Evolutionary conservation across 768 basidiomycete species (phyloP).

Genomic region (Leccinum aurantiacum): DNA sequence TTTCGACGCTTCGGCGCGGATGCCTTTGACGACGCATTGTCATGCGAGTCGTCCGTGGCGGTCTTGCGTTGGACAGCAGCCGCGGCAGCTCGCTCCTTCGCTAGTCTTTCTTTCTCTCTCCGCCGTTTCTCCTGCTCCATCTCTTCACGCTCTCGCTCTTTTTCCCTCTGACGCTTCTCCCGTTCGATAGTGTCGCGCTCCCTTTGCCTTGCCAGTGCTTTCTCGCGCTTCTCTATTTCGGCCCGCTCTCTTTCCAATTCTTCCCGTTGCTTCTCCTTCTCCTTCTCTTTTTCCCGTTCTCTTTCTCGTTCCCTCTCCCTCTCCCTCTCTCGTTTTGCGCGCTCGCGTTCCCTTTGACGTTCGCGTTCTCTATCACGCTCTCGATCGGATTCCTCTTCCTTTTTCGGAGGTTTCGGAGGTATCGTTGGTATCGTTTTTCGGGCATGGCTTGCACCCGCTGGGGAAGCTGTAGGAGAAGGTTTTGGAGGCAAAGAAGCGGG

Average conservation of each 20-base stretch:
- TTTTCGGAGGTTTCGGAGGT: constrained; percentile 22
- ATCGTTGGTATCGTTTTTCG: constrained; percentile 29
- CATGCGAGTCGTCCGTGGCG: constrained; percentile 30
- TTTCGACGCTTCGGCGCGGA: constrained; percentile 43
- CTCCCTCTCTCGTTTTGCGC: constrained; percentile 20
- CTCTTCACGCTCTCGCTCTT: constrained; percentile 25
- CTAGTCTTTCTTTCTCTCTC: constrained; percentile 26
- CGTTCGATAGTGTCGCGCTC: constrained; percentile 25
- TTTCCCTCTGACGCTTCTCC: constrained; percentile 28
- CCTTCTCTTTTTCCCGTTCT: constrained; percentile 18
- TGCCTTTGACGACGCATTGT: constrained; percentile 17
- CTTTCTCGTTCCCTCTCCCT: constrained; percentile 14
- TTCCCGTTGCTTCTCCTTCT: constrained; percentile 25
- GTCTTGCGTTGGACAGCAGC: constrained; percentile 42
- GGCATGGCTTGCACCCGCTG: constrained; percentile 27
- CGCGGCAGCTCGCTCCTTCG: constrained; percentile 21
- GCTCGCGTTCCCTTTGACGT: constrained; percentile 29
- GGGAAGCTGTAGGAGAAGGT: constrained; percentile 30
- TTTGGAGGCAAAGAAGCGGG: constrained; percentile 36
- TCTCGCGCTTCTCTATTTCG: constrained; percentile 24
- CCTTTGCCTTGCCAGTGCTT: constrained; percentile 13
- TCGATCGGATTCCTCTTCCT: constrained; percentile 30
- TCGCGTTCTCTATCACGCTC: constrained; percentile 26
- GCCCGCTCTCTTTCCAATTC: constrained; percentile 21
- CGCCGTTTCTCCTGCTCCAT: constrained; percentile 20